Evolutionary conservation across 768 basidiomycete genomes (phyloP), one percentile per base, ranked within the genome.

Genomic region (Phylloporus scabripes): DNA sequence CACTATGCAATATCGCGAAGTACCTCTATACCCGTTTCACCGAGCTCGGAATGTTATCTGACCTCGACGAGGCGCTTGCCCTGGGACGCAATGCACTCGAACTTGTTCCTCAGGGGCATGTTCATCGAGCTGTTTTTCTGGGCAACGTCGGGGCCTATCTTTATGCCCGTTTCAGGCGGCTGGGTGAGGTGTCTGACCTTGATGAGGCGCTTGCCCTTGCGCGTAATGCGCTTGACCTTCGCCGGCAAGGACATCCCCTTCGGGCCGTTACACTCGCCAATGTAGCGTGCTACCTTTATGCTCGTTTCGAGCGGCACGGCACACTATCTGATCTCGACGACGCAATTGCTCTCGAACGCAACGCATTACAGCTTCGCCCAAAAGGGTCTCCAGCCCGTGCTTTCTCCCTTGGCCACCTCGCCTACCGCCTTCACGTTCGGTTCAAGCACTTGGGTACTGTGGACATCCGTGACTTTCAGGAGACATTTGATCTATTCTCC

Each of bases 371-470:
- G 11, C 18, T 39, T 12, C 38, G 15, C 11, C 36, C 17, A 18
- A 11, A 39, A 12, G 12, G 45, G 15, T 33, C 23, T n/a, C 23
- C 23, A 7, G n/a, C 24, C 14, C 33, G 34, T 4, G n/a, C 33
- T 24, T n/a, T 8, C 9, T 36, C 34, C 17, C 10, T 26, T 11
- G 24, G 20, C 18, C 21, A 17, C 11, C 33, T 45, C 7, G 34
- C 34, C 5, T 10, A n/a, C 15, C 36, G 20, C 45, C 33, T 89
- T 5, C 48, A 6, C n/a, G 31, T 31, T 31, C 31, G 31, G 31
- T 31, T 31, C 31, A 31, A 14, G 12, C 31, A 5, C 12, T 8
- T 11, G 31, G 31, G 31, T 14, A 14, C 4, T n/a, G n/a, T n/a
- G 1, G 31, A 31, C 31, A 31, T 31, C 11, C 31, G 31, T 31